Evolutionary conservation across 306 rosid species (phyloP).

Genomic region (Dryas alaskensis): DNA sequence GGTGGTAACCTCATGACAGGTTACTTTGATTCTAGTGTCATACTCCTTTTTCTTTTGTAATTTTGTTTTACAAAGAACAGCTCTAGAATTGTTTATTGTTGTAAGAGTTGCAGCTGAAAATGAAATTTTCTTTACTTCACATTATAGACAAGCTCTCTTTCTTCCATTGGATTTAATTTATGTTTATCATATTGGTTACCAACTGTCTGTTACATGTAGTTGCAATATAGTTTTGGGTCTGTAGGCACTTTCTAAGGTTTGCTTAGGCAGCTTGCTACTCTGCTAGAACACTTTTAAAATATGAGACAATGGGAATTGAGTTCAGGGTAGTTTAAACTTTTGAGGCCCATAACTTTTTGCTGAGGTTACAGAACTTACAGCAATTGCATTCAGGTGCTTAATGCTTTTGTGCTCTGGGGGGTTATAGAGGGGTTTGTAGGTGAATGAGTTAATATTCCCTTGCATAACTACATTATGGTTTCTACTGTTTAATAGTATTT

Average conservation of each 20-base stretch:
- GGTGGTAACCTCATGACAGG: constrained; percentile 56
- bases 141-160: not conserved
- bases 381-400: not conserved
- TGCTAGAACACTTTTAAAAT: too few relatives aligned
- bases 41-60: constrained; percentile 17
- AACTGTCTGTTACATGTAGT: not conserved
- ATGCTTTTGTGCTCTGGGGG: too few relatives aligned
- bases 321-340: not conserved
- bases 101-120: constrained; percentile 42
- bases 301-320: too few relatives aligned
- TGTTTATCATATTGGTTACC: not conserved
- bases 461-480: too few relatives aligned
- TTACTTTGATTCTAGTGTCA: constrained; percentile 17
- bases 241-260: not conserved
- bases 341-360: not conserved
- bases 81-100: constrained; percentile 23
- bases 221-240: not conserved
- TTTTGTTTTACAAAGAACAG: constrained; percentile 8
- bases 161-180: not conserved
- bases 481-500: too few relatives aligned
- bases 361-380: not conserved
- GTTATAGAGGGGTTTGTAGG: too few relatives aligned
- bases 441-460: too few relatives aligned
- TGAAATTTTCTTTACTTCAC: constrained; percentile 34
- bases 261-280: too few relatives aligned